These are phyloP conservation scores for Saccharomyces hybrid DNA, from an alignment of 1,139 yeast species.

Conservation along the genomic window DNA sequence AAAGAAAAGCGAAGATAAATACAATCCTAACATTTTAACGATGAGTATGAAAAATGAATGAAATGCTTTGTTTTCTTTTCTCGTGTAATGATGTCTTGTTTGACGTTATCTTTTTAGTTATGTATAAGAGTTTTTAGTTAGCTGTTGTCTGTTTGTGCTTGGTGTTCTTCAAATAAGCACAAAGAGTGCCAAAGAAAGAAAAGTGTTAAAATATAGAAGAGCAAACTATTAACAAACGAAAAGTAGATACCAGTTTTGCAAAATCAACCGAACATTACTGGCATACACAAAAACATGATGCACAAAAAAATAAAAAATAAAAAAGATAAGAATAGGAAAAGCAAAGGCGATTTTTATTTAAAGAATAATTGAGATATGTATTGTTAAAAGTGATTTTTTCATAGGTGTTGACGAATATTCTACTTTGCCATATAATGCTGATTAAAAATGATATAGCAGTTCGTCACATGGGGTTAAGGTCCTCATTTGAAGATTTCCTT, in stretches of 20 bases:
- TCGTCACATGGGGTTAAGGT: not conserved
- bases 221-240: not conserved
- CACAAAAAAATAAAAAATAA: not conserved
- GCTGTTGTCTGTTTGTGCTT: not conserved
- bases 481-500: constrained; percentile 14
- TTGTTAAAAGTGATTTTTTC: not conserved
- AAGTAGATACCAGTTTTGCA: not conserved
- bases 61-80: not conserved
- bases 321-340: not conserved
- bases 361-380: not conserved
- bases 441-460: not conserved
- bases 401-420: not conserved
- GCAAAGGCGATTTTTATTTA: not conserved
- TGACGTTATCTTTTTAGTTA: not conserved
- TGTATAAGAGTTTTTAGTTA: not conserved
- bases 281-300: not conserved
- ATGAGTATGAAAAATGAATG: not conserved
- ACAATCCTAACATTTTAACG: constrained; percentile 2
- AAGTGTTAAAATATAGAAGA: not conserved
- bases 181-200: not conserved
- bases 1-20: constrained; percentile 3
- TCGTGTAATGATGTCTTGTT: not conserved
- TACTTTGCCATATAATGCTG: not conserved
- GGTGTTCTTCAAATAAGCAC: not conserved
- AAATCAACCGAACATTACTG: not conserved